Percentiles rank a stretch among this genome's conserved stretches.
Evolutionary conservation across 306 rosid genomes (phyloP).

Genomic region (Lithocarpus polystachyus): DNA sequence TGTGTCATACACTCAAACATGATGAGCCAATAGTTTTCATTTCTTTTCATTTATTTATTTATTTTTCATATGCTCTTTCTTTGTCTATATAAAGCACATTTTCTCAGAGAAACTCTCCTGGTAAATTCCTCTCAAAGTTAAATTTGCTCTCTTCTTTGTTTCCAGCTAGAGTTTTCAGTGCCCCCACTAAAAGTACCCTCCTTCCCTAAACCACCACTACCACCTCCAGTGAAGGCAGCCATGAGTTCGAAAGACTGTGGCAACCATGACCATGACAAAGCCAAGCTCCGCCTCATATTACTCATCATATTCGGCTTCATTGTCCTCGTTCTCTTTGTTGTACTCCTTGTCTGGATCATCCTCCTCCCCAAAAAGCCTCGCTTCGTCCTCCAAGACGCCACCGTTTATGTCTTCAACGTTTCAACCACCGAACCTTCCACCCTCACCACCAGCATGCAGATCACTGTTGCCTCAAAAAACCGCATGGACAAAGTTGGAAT

Average conservation of each 20-base stretch:
- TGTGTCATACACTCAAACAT: background rate
- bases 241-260: conserved; percentile 58
- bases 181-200: background rate
- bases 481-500: conserved; percentile 61
- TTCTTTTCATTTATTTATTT: background rate
- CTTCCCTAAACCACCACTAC: background rate
- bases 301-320: background rate
- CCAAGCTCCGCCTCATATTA: conserved; percentile 24
- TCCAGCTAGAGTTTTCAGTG: background rate
- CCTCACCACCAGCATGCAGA: conserved; percentile 44
- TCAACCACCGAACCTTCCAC: conserved; percentile 36
- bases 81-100: conserved; percentile 1
- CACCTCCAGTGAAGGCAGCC: background rate
- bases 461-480: conserved; percentile 54
- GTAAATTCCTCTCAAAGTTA: conserved; percentile 1
- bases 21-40: background rate
- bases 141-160: background rate
- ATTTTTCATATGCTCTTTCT: too few relatives aligned
- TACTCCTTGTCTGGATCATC: conserved; percentile 55
- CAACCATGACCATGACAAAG: conserved; percentile 26
- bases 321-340: conserved; percentile 23
- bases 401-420: conserved; percentile 55
- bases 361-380: conserved; percentile 59
- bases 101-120: background rate
- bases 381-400: conserved; percentile 66